Conservation (phyloP, 345 rosid genomes). For the Heritiera fomes region DNA sequence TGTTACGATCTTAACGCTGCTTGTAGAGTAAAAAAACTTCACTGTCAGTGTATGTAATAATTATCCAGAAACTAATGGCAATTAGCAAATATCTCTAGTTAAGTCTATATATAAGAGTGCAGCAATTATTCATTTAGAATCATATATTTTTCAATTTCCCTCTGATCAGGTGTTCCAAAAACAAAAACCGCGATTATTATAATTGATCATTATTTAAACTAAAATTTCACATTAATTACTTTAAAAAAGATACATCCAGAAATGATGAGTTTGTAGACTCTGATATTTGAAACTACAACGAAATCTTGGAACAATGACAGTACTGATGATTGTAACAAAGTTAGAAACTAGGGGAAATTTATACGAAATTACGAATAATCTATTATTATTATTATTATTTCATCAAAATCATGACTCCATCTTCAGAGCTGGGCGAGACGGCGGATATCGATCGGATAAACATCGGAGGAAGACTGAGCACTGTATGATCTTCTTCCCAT, state of each 20-base stretch:
- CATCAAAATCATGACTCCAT: neutral
- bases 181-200: neutral
- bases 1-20: no score
- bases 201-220: neutral
- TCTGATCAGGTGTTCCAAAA: no score
- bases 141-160: no score
- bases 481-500: slow-evolving; percentile 56
- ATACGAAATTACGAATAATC: neutral
- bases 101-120: no score
- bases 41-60: no score
- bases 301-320: neutral
- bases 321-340: neutral
- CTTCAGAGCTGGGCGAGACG: slow-evolving; percentile 53
- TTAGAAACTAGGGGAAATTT: neutral
- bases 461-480: slow-evolving; percentile 53
- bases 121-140: no score
- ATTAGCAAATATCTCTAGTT: no score
- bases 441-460: slow-evolving; percentile 60
- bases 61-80: no score
- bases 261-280: slow-evolving; percentile 5
- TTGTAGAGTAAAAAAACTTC: no score
- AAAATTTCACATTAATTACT: slow-evolving; percentile 4
- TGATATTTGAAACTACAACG: neutral
- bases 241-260: neutral
- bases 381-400: neutral